Evolutionary conservation across 371 early-diverging fungal species (phyloP), one percentile per base, ranked within the genome.

Genomic region (Apophysomyces sp.): DNA sequence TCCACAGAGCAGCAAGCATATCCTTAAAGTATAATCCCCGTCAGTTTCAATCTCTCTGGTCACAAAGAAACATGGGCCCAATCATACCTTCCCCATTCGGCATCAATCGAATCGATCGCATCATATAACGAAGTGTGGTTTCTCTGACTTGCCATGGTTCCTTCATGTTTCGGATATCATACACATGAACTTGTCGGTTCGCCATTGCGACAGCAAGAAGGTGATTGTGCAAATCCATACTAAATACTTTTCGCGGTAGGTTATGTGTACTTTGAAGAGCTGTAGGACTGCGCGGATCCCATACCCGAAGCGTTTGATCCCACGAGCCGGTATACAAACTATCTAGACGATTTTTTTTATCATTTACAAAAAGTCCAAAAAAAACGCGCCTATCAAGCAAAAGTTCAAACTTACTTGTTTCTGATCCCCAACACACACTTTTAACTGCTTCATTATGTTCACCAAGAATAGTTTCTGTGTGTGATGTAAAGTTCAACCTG

Each of bases 1-100:
- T 98, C 98, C 53, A 97, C 94, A 3, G 96, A 96, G 54, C 89
- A 81, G 28, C 84, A 84, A 4, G 91, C 96, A 82, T 89, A 97
- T 12, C 93, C 89, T 73, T 60, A 32, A 26, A 44, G 16, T n/a
- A 36, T 60, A 2, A 32, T 39, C 27, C 24, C n/a, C n/a, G 29
- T 11, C 31, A 3, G 15, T 36, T 7, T n/a, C 13, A 26, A 27
- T 24, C 44, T 31, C 30, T 34, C 26, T 15, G n/a, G n/a, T n/a
- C 8, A 26, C 31, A 18, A 34, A 55, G 21, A 32, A 34, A 4
- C 18, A 28, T 51, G 15, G 21, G 12, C 4, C 30, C 8, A 49
- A 7, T 21, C 62, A 16, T 58, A 74, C 90, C 94, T 66, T 86
- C 73, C 9, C 91, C 91, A 60, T 90, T 86, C 9, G 95, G 94